Conservation (phyloP, 352 stramenopile genomes). For the Pythium angustatum region DNA sequence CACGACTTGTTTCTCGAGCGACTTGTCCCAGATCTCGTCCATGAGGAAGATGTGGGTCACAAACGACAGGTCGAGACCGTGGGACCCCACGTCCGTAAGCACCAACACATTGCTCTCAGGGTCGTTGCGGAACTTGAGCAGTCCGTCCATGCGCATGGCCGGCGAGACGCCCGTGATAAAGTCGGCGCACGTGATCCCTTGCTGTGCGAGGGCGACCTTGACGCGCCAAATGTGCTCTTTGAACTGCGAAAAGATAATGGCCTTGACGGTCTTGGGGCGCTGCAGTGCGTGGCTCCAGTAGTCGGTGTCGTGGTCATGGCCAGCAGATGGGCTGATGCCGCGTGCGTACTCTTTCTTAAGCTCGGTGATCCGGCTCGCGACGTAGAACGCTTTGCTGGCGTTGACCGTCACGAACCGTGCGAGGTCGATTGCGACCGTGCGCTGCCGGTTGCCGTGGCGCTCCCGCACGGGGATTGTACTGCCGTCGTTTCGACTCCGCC, state of each 20-base stretch:
- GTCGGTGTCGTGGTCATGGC: neutral
- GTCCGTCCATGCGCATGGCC: constrained; percentile 48
- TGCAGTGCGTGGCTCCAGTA: neutral
- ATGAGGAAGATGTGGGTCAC: constrained; percentile 98
- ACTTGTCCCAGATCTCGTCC: constrained; percentile 97
- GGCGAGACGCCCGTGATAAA: constrained; percentile 60
- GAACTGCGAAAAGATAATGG: constrained; percentile 86
- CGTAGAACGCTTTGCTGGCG: constrained; percentile 77
- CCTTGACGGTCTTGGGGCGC: constrained; percentile 49
- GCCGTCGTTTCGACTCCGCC: constrained; percentile 9
- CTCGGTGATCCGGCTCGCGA: constrained; percentile 60
- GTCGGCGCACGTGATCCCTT: constrained; percentile 56
- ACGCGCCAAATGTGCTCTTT: constrained; percentile 78
- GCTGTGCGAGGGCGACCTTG: constrained; percentile 71
- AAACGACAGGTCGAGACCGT: constrained; percentile 97
- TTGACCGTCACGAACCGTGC: constrained; percentile 45
- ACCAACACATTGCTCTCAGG: constrained; percentile 90
- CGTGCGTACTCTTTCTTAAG: constrained; percentile 46
- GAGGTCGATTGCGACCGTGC: constrained; percentile 32
- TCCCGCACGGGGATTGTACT: constrained; percentile 28
- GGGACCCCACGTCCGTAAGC: constrained; percentile 92
- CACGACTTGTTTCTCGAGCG: constrained; percentile 94
- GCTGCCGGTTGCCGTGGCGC: constrained; percentile 24
- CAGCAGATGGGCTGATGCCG: constrained; percentile 9
- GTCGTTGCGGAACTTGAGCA: constrained; percentile 60